phyloP scores from a whole-genome alignment of 2,329 filamentous ascomycete genomes.

The Pestalotiopsis sp. region DNA sequence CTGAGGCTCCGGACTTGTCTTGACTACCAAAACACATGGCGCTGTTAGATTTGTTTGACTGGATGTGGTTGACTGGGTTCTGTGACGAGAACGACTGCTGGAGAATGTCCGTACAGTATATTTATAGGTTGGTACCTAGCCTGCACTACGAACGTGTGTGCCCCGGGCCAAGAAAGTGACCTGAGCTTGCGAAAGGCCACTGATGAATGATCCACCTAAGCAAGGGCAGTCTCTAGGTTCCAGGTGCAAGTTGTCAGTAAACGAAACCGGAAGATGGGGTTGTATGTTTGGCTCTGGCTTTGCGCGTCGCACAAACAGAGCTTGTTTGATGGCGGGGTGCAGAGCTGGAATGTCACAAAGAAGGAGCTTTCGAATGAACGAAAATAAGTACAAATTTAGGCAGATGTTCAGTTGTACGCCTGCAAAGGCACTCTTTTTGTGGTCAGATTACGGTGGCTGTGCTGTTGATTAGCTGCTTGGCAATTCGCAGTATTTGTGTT shows the following conservation, averaged over 20 bases:
- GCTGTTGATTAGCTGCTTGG: no score
- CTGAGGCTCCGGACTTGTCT: constrained; percentile 38
- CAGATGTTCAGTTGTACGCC: no score
- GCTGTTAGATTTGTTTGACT: not conserved
- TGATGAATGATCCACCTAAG: not conserved
- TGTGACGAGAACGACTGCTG: not conserved
- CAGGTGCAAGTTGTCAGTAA: not conserved
- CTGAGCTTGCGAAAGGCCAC: not conserved
- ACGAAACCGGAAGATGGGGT: not conserved
- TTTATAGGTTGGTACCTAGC: not conserved
- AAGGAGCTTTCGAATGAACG: no score
- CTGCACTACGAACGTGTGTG: not conserved
- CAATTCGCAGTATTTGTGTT: no score
- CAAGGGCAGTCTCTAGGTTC: not conserved
- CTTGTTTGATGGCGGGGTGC: not conserved
- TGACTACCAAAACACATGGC: constrained; percentile 55
- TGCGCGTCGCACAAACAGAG: not conserved
- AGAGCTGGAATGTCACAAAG: not conserved
- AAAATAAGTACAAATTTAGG: no score
- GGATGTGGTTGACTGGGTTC: not conserved
- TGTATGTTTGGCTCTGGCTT: not conserved
- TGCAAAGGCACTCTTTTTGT: no score
- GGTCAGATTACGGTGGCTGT: no score
- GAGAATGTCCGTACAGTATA: not conserved
- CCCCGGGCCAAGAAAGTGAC: not conserved